phyloP scores from a whole-genome alignment of 768 basidiomycete genomes.

The Paxillus involutus region DNA sequence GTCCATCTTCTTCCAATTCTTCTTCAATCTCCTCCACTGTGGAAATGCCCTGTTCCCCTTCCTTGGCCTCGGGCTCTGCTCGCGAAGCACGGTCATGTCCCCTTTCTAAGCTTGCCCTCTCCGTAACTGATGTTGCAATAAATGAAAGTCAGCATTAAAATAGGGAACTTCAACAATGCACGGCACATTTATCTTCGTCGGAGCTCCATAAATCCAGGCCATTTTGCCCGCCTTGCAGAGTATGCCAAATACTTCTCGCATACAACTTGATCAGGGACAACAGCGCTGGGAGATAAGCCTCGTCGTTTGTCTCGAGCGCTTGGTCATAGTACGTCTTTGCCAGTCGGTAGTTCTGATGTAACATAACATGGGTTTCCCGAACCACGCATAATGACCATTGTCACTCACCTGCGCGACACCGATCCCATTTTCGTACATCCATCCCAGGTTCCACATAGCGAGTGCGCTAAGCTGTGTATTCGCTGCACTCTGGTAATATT shows the following conservation, averaged over 20 bases:
- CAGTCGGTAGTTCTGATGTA: constrained; percentile 82
- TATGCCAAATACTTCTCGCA: constrained; percentile 80
- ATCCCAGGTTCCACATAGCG: constrained; percentile 98
- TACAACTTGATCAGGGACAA: constrained; percentile 84
- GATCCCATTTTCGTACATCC: constrained; percentile 98
- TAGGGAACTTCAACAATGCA: not conserved
- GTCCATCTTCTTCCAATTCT: constrained; percentile 47
- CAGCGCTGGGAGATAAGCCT: constrained; percentile 86
- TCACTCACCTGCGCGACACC: constrained; percentile 79
- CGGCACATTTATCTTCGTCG: constrained; percentile 45
- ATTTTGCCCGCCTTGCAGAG: constrained; percentile 66
- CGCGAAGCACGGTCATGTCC: constrained; percentile 25
- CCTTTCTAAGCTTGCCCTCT: constrained; percentile 17
- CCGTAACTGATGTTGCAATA: constrained; percentile 21
- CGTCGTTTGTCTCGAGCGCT: constrained; percentile 81
- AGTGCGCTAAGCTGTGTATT: constrained; percentile 91
- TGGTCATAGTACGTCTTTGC: constrained; percentile 95
- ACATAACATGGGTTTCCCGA: not conserved
- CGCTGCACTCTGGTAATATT: constrained; percentile 92
- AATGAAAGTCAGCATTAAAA: constrained; percentile 7
- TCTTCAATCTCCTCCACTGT: constrained; percentile 28
- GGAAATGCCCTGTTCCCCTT: constrained; percentile 4
- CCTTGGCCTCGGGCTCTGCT: not conserved
- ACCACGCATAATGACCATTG: not conserved
- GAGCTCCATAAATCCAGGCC: constrained; percentile 67